Base-by-base conservation (phyloP, 1,284 basidiomycete species). In the Ceratobasidium sp. region DNA sequence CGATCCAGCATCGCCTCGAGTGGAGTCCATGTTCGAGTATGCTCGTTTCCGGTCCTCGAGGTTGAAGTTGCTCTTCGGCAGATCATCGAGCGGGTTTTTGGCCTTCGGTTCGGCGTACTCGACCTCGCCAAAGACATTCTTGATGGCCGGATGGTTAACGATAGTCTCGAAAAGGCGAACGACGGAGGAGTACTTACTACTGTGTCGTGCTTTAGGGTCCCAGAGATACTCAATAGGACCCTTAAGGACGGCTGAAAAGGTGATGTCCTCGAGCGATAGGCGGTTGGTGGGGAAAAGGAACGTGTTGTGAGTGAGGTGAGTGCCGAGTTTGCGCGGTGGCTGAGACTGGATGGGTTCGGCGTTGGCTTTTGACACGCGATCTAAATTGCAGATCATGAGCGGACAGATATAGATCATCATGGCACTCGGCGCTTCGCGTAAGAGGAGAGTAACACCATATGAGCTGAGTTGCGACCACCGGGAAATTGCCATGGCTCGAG, bases 21-120 rank as follows among this genome's bases (percentile, higher is more conserved):
- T 98, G 78, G 33, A 33, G 33, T 98, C 97, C 87, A 94, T 93
- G 93, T 99, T 99, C 83, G 96, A 98, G 90, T 99, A 99, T 79
- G 94, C 93, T 75, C 96, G 93, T 89, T 99, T 99, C 95, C 95
- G 98, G 88, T 98, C 97, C 86, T 99, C 97, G 78, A 99, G 92
- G 89, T 97, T 96, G 89, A 98, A 94, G 18, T 90, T 87, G 23
- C 95, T 96, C 88, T 97, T 97, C 82, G 97, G 96, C 77, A 98
- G 91, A 80, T 90, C 89, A 82, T 98, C 97, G 73, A 98, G 92
- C 44, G 97, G 97, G 91, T 98, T 98, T 91, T 97, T 97, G 78
- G 88, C 90, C 87, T 97, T 94, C 82, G 93, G 91, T 84, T 91
- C 91, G 77, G 90, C 83, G 83, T 92, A 94, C 63, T 87, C 83